Percentiles rank a stretch among this genome's conserved stretches.
These are phyloP conservation scores for Polytrichum commune DNA, from an alignment of 225 moss, liverwort and hornwort genomes.

Conservation along the genomic window DNA sequence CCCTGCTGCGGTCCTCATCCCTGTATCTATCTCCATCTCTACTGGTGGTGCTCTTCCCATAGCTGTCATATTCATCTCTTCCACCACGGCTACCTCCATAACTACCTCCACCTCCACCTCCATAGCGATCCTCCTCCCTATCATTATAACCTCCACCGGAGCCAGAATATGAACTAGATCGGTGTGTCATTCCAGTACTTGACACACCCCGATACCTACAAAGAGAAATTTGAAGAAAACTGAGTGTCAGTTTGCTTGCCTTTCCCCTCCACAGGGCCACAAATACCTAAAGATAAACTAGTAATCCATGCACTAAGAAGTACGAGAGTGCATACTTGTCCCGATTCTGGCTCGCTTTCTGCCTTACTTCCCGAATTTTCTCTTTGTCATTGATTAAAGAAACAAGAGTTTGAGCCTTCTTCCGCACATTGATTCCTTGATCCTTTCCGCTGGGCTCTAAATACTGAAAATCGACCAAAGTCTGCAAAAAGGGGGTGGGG, in stretches of 20 bases:
- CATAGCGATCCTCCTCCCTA: constrained; percentile 74
- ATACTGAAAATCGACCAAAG: constrained; percentile 92
- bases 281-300: no score
- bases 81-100: constrained; percentile 52
- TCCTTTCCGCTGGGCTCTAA: constrained; percentile 87
- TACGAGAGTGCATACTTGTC: constrained; percentile 68
- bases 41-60: constrained; percentile 34
- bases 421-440: constrained; percentile 98
- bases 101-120: constrained; percentile 65
- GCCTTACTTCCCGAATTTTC: constrained; percentile 89
- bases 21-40: constrained; percentile 75
- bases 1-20: constrained; percentile 79
- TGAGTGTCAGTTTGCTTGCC: no score
- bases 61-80: constrained; percentile 76
- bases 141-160: constrained; percentile 81
- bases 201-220: constrained; percentile 94
- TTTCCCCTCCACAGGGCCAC: no score
- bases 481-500: constrained; percentile 28
- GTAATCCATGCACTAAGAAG: background rate
- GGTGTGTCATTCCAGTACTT: constrained; percentile 63
- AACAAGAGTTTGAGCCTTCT: constrained; percentile 86
- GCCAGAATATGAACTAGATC: constrained; percentile 72
- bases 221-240: background rate
- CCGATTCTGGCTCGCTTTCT: constrained; percentile 80
- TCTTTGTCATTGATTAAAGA: constrained; percentile 80